Conservation (phyloP, 441 rosid genomes). For the Brassica balearica region DNA sequence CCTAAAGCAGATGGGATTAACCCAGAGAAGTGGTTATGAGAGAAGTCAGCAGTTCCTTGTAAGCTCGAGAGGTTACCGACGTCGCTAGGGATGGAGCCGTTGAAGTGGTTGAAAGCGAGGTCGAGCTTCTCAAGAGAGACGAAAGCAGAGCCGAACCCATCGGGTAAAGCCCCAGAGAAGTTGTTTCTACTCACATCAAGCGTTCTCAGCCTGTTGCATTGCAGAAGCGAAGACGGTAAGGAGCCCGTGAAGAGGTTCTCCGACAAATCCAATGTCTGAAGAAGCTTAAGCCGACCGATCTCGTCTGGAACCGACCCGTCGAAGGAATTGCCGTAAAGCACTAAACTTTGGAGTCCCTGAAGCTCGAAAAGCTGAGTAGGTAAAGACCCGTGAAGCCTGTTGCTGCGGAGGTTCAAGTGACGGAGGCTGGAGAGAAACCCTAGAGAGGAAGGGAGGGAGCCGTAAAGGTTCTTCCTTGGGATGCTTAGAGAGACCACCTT, state of each 20-base stretch:
- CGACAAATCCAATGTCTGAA: constrained; percentile 83
- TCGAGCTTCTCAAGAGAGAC: constrained; percentile 76
- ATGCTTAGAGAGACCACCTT: constrained; percentile 83
- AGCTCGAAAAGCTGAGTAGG: constrained; percentile 75
- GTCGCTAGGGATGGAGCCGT: constrained; percentile 73
- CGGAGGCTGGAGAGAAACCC: constrained; percentile 86
- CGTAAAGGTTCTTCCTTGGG: constrained; percentile 82
- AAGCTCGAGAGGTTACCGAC: constrained; percentile 77
- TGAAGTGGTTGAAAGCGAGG: constrained; percentile 76
- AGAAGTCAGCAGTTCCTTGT: constrained; percentile 97
- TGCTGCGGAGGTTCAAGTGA: constrained; percentile 86
- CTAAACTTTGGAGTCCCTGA: constrained; percentile 87
- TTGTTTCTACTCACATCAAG: constrained; percentile 85
- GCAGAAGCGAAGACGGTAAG: constrained; percentile 67
- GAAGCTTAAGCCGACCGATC: constrained; percentile 75
- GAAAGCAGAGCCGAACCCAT: constrained; percentile 68
- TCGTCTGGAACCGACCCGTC: constrained; percentile 73
- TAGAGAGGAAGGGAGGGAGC: constrained; percentile 75
- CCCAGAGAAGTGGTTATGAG: constrained; percentile 80
- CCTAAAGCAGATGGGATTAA: constrained; percentile 85
- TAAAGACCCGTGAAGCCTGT: constrained; percentile 64
- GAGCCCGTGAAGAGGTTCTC: constrained; percentile 84
- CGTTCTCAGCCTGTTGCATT: constrained; percentile 77
- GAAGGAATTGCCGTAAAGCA: constrained; percentile 87
- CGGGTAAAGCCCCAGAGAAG: constrained; percentile 73